Evolutionary conservation across 805 yeast species (phyloP), one percentile per base, ranked within the genome.

Genomic region (Kodamaea laetipori): DNA sequence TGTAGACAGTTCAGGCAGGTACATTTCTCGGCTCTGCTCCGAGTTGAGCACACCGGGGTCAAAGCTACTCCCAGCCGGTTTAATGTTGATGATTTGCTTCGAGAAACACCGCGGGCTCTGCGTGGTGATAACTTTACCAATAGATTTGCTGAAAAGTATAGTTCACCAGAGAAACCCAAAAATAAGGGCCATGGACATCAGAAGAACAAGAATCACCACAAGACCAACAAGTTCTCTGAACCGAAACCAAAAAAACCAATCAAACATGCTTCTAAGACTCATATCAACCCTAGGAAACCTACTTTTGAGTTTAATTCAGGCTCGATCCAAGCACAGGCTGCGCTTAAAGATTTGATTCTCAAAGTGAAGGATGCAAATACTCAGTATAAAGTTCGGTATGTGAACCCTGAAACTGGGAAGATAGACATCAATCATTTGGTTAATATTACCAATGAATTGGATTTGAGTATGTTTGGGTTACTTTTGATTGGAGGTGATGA

Each of bases 371-470:
- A 37, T 10, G 25, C 24, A 7, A 51, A 49, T 31, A 37, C 55
- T 6, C 44, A 47, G 28, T 61, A 55, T 38, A 47, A 47, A 27
- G 70, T 67, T 11, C 58, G 57, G 39, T 61, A 44, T 40, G 56
- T 67, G 10, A 55, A 61, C 32, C 58, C 63, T 0, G 52, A 44
- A 10, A 50, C 52, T 11, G 47, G 47, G 4, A 44, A 44, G 13
- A 55, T 56, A 31, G 40, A 66, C 6, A 52, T 44, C 12, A 41
- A 47, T 9, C 49, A 40, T 15, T 57, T 70, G 37, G 66, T 53
- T n/a, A 61, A 62, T n/a, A 52, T 69, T 11, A 55, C 64, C 37
- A 69, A 69, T 43, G 39, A 37, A 11, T 40, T 64, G 8, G 65
- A 67, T 43, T 53, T 66, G 44, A 27, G 43, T 9, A 37, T 41